Evolutionary conservation across 495 filamentous ascomycete genomes (phyloP).

Genomic region (Amorphotheca resinae): DNA sequence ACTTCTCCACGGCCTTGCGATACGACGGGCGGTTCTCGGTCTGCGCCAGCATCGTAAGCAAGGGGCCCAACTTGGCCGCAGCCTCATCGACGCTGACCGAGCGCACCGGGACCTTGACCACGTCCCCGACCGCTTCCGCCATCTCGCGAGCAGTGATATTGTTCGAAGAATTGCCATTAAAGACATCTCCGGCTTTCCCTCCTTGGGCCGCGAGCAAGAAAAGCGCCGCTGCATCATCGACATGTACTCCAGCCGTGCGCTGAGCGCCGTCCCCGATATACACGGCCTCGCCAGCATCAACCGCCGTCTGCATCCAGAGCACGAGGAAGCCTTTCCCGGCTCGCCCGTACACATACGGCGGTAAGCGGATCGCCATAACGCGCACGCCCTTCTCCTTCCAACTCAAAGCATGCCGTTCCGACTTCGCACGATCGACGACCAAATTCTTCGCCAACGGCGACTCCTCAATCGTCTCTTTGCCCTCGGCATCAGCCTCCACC

Average conservation of each 20-base stretch:
- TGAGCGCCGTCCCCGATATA: not conserved
- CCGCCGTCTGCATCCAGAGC: slow-evolving; percentile 12
- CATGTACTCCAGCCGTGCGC: slow-evolving; percentile 25
- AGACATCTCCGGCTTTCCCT: not conserved
- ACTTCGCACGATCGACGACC: slow-evolving; percentile 17
- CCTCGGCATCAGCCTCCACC: not conserved
- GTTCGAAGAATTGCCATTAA: not conserved
- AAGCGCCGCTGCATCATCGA: slow-evolving; percentile 30
- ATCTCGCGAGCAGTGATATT: not conserved
- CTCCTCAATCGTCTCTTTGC: slow-evolving; percentile 8
- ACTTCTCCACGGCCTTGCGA: not conserved
- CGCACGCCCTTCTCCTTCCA: slow-evolving; percentile 21
- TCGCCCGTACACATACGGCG: slow-evolving; percentile 31
- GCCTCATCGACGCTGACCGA: not conserved
- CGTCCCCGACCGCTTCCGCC: not conserved
- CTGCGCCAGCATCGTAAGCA: not conserved
- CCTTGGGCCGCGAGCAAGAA: slow-evolving; percentile 25
- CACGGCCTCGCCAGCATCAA: not conserved
- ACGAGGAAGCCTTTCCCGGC: slow-evolving; percentile 24
- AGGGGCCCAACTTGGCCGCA: not conserved
- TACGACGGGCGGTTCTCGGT: not conserved
- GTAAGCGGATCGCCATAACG: slow-evolving; percentile 25
- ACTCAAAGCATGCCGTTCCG: slow-evolving; percentile 20
- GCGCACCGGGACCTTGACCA: not conserved
- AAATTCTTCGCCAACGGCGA: slow-evolving; percentile 10